Evolutionary conservation across 2,329 filamentous ascomycete genomes (phyloP), one percentile per base, ranked within the genome.

Genomic region (Dothideomycetidae sp.): DNA sequence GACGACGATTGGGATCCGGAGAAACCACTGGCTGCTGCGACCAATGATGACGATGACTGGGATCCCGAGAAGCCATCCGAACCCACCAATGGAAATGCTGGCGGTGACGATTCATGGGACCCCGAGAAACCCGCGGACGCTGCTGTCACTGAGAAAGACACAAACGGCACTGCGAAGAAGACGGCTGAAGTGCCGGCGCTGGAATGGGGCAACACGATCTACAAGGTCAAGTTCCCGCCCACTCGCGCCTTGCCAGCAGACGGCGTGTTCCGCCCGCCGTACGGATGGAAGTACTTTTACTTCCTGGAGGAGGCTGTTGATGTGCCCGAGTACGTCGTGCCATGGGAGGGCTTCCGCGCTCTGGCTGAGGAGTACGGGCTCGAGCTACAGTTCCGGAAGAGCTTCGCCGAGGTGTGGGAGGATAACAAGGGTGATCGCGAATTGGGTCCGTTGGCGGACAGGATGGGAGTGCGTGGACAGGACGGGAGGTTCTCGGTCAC

Each of bases 271-370:
- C 77, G 90, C 4, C 90, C 90, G 4, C 84, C 90, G 0, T 96
- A 85, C 54, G 90, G 88, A 34, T 96, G 90, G 86, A 93, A 90
- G 59, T 98, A 98, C 63, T 93, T 76, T 53, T 98, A 93, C 65
- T 93, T 85, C 58, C 75, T 98, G 40, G 78, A 90, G 51, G 90
- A 98, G 61, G 90, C 90, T 0, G 90, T 98, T 13, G 88, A 96
- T 56, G 83, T 93, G 5, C 88, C 90, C 2, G 90, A 98, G 62
- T 98, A 93, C 55, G 88, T 98, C 1, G 90, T 98, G 1, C 90
- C 90, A 0, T 98, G 90, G 88, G 86, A 93, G 56, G 86, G 85
- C 1, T 96, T 98, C 64, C 82, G 90, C 61, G 86, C 84, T 51
- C 66, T 96, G 50, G 90, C 90, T 12, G 86, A 94, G 55, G 86